phyloP scores from a whole-genome alignment of 2,329 filamentous ascomycete species.

The Westerdykella ornata region DNA sequence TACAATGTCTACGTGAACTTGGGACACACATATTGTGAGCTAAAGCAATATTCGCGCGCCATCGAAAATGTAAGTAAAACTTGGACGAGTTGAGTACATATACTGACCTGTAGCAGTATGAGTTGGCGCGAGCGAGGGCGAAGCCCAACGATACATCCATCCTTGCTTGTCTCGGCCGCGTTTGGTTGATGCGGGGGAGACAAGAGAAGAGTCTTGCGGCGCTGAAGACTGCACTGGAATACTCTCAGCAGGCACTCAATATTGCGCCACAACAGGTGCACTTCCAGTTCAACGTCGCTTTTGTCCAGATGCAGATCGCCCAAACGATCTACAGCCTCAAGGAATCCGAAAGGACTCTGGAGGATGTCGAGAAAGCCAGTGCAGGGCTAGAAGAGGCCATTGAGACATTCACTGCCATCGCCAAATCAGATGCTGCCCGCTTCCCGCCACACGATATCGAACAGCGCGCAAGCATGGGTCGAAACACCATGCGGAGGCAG shows the following conservation, averaged over 20 bases:
- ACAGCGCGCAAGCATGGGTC: slow-evolving; percentile 93
- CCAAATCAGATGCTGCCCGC: slow-evolving; percentile 61
- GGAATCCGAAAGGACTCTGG: slow-evolving; percentile 69
- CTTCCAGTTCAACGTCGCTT: slow-evolving; percentile 96
- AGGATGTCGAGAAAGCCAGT: slow-evolving; percentile 73
- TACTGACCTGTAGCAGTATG: slow-evolving; percentile 54
- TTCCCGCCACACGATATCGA: slow-evolving; percentile 89
- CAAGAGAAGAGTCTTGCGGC: slow-evolving; percentile 56
- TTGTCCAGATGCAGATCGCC: slow-evolving; percentile 91
- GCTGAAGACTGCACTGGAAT: slow-evolving; percentile 59
- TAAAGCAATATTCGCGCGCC: slow-evolving; percentile 82
- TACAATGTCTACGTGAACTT: slow-evolving; percentile 86
- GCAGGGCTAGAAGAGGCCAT: slow-evolving; percentile 82
- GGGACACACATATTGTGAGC: slow-evolving; percentile 84
- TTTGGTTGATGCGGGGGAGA: slow-evolving; percentile 76
- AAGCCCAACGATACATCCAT: slow-evolving; percentile 72
- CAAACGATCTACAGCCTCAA: slow-evolving; percentile 67
- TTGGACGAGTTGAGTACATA: background rate
- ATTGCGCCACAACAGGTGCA: slow-evolving; percentile 78
- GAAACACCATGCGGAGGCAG: slow-evolving; percentile 89
- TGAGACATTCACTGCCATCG: slow-evolving; percentile 55
- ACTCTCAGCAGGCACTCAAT: slow-evolving; percentile 63
- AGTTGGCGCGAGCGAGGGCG: slow-evolving; percentile 73
- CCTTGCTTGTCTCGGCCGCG: slow-evolving; percentile 77
- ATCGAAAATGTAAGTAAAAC: slow-evolving; percentile 62